Evolutionary conservation across 1,284 basidiomycete species (phyloP).

Genomic region (Cystobasidium slooffiae): DNA sequence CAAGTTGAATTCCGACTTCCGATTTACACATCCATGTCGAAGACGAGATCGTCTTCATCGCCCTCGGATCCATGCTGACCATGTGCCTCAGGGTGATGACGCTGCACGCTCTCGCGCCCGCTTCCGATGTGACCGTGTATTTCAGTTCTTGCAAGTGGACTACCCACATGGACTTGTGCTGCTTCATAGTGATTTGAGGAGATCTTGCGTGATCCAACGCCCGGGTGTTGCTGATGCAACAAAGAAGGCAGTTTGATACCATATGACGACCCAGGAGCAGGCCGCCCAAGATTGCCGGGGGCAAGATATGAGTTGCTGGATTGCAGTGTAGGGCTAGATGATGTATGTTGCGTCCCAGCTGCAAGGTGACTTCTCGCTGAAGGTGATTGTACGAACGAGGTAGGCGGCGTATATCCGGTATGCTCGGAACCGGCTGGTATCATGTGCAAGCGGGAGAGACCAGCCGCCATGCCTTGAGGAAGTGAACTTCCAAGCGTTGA

Average conservation of each 20-base stretch:
- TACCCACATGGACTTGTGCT: conserved; percentile 22
- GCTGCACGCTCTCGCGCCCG: conserved; percentile 1
- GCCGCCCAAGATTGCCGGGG: not conserved
- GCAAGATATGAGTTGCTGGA: not conserved
- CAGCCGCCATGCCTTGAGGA: conserved; percentile 44
- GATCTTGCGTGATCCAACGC: conserved; percentile 1
- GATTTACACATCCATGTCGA: conserved; percentile 39
- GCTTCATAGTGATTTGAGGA: conserved; percentile 13
- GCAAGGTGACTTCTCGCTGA: conserved; percentile 9
- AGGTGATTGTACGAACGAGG: conserved; percentile 23
- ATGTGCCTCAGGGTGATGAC: not conserved
- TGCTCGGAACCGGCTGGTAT: conserved; percentile 34
- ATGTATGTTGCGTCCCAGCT: not conserved
- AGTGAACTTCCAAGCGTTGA: conserved; percentile 28
- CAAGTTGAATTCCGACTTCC: not conserved
- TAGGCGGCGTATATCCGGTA: conserved; percentile 40
- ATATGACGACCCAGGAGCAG: conserved; percentile 14
- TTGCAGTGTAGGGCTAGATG: not conserved
- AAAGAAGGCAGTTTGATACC: conserved; percentile 32
- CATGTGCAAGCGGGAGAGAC: conserved; percentile 43
- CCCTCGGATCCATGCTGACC: not conserved
- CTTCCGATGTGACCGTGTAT: conserved; percentile 25
- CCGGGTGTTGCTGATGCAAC: conserved; percentile 20
- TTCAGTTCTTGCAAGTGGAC: conserved; percentile 23
- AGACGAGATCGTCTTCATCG: conserved; percentile 40